Evolutionary conservation across 148 eudicot species (phyloP), one percentile per base, ranked within the genome.

Genomic region (Beta vulgaris): DNA sequence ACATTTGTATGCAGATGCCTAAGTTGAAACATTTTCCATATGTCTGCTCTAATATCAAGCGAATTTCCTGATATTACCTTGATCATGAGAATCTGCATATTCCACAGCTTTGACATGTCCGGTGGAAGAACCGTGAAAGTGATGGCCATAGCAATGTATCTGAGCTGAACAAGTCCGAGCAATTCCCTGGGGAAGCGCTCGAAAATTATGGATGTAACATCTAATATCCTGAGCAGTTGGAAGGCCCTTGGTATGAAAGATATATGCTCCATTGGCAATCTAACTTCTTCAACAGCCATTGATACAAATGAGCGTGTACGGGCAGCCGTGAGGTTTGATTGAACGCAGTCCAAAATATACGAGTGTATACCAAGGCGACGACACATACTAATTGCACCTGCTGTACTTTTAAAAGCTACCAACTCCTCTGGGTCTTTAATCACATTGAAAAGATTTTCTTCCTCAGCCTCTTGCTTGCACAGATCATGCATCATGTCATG

Each of bases 401-500:
- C 62, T 67, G 70, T 46, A 63, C 6, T 71, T 62, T 4, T 46
- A 46, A 21, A 62, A 51, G 36, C 18, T 31, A 60, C 61, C 36
- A 23, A 34, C 37, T 71, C 15, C 19, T 15, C 44, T 14, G 29
- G 70, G 28, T 62, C 75, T 43, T 64, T 60, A 15, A 70, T 59
- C 19, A 35, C 60, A 39, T 77, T 72, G 40, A 86, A 68, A 53
- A 88, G 71, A 39, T 88, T 86, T n/a, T 80, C 83, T 61, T 80
- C 79, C 15, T 39, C 37, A 13, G 83, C 84, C 63, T 80, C 77
- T 25, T 42, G 42, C 46, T 76, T 79, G 75, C 91, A 88, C 11
- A 88, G 79, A 21, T 82, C 89, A 51, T 75, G 87, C 37, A 86
- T 18, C 55, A 77, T 54, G 55, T 88, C 88, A 72, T 88, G 88